Evolutionary conservation across 768 basidiomycete species (phyloP).

Genomic region (Boletales sp.): DNA sequence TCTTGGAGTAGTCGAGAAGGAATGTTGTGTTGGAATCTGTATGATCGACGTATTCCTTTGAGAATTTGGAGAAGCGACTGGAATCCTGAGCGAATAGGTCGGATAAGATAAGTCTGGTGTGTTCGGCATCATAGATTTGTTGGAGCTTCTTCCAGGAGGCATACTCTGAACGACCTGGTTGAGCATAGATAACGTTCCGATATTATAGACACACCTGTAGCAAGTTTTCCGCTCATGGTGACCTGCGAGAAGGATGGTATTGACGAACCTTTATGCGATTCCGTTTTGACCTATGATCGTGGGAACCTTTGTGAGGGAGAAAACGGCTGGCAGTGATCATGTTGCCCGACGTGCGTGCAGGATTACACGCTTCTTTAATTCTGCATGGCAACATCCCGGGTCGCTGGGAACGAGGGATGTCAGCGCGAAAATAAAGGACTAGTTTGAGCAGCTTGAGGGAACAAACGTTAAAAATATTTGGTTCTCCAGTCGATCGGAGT

Average conservation of each 20-base stretch:
- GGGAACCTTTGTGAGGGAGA: conserved; percentile 13
- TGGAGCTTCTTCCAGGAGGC: conserved; percentile 89
- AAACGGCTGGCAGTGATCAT: no score
- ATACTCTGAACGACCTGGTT: conserved; percentile 57
- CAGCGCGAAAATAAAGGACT: no score
- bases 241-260: neutral
- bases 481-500: no score
- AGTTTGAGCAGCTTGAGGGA: no score
- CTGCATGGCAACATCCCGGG: no score
- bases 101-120: conserved; percentile 75
- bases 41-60: conserved; percentile 65
- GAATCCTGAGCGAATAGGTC: conserved; percentile 92
- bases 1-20: conserved; percentile 96
- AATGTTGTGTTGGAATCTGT: conserved; percentile 70
- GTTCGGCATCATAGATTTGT: conserved; percentile 70
- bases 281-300: conserved; percentile 13
- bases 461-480: no score
- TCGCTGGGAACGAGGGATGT: no score
- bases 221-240: conserved; percentile 61
- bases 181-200: neutral
- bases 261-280: conserved; percentile 14
- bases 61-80: conserved; percentile 82
- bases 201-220: conserved; percentile 43
- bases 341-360: no score
- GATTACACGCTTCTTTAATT: no score